Conservation (phyloP, 164 flowering plant genomes). For the Nymphaea colorata region DNA sequence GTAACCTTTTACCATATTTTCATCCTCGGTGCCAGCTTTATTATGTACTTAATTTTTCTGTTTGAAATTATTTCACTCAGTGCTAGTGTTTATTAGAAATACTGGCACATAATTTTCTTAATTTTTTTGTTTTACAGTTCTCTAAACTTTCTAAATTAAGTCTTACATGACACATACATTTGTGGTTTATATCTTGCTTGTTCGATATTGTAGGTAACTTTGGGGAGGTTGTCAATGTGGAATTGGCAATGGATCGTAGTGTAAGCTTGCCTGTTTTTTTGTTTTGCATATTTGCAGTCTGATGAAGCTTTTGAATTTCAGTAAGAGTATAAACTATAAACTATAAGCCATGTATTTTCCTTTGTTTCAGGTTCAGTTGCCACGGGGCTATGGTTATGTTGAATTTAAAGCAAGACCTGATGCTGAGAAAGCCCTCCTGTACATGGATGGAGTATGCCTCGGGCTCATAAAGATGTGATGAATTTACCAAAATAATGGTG, state of each 20-base stretch:
- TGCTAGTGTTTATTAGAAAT: no score
- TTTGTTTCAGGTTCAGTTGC: slow-evolving; percentile 71
- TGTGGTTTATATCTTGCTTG: no score
- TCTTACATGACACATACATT: neutral
- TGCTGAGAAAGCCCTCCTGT: slow-evolving; percentile 82
- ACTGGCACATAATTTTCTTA: no score
- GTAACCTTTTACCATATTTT: no score
- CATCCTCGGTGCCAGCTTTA: no score
- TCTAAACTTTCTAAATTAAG: neutral
- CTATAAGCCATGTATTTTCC: neutral
- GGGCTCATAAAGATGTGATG: neutral
- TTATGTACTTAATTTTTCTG: no score
- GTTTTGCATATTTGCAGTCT: neutral
- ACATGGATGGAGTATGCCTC: slow-evolving; percentile 87
- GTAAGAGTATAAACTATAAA: neutral
- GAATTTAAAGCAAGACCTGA: slow-evolving; percentile 78
- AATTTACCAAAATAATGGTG: neutral
- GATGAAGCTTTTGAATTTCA: no score
- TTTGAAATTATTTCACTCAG: no score
- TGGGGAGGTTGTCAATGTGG: slow-evolving; percentile 84
- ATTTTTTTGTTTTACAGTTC: no score
- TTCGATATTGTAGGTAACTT: slow-evolving; percentile 42
- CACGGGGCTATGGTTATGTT: slow-evolving; percentile 89
- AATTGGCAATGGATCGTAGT: slow-evolving; percentile 64
- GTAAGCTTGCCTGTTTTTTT: slow-evolving; percentile 30